A percentile compares a stretch with the other conserved stretches of the same genome.
phyloP scores from a whole-genome alignment of 441 rosid genomes.

The Adansonia rubrostipa region DNA sequence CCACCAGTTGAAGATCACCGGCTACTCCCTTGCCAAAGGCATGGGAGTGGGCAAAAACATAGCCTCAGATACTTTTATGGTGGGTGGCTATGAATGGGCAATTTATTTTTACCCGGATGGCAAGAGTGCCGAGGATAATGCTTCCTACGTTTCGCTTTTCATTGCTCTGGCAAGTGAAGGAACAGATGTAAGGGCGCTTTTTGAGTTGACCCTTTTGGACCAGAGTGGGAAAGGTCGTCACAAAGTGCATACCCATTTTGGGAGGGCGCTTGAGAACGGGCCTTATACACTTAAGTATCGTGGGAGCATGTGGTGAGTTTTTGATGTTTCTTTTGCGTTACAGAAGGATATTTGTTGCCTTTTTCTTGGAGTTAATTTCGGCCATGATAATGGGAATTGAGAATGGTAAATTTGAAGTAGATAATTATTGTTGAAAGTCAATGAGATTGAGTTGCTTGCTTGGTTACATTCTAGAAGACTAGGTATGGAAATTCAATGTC shows the following conservation, averaged over 20 bases:
- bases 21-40: constrained; percentile 87
- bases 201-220: constrained; percentile 88
- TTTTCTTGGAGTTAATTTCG: neutral
- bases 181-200: constrained; percentile 88
- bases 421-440: neutral
- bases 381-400: neutral
- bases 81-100: constrained; percentile 96
- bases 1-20: constrained; percentile 84
- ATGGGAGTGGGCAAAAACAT: constrained; percentile 83
- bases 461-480: neutral
- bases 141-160: constrained; percentile 79
- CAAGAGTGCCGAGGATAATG: constrained; percentile 88
- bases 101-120: constrained; percentile 97
- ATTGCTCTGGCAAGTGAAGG: constrained; percentile 96
- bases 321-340: neutral
- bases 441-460: neutral
- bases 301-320: constrained; percentile 95
- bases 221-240: constrained; percentile 90
- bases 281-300: constrained; percentile 95
- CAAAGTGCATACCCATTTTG: constrained; percentile 97
- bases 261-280: constrained; percentile 89
- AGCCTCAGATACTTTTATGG: constrained; percentile 80
- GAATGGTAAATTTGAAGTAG: neutral
- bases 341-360: neutral
- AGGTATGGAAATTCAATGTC: neutral